Evolutionary conservation across 2,329 filamentous ascomycete genomes (phyloP), one percentile per base, ranked within the genome.

Genomic region (Aspergillus fumigatus): DNA sequence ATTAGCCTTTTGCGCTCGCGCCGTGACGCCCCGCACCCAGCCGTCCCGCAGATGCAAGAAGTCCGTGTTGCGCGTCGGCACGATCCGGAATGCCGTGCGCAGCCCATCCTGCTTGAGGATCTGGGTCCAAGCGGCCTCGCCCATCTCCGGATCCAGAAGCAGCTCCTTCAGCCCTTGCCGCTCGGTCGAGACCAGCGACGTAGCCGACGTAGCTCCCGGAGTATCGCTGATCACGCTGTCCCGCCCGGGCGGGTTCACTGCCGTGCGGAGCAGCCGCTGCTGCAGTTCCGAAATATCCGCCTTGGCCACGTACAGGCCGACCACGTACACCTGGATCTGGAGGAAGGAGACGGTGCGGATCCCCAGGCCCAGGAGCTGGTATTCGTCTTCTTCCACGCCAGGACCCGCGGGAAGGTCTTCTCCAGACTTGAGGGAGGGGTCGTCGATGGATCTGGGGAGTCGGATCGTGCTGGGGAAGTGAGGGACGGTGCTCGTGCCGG

Each of bases 1-100:
- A 41, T 82, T 79, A 1, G 79, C 79, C 23, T 80, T 79, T 60
- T 86, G 81, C 2, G 88, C 87, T 35, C 88, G 85, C 8, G 84
- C 87, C 53, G 89, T 89, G 61, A 99, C 88, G 23, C 90, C 89
- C 5, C 92, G 84, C 57, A 97, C 90, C 78, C 92, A 95, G 1
- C 90, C 94, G 70, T 99, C 94, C 43, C 93, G 85, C 60, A 99
- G 75, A 73, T 99, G 94, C 62, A 88, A 85, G 74, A 97, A 97
- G 74, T 97, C 92, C 19, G 94, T 99, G 73, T 95, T 92, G 40
- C 91, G 83, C n/a, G 91, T 92, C 0, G 94, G 94, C 2, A 93
- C 86, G 61, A 99, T 88, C 48, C 93, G 84, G 76, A 96, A 86
- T 0, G 87, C 84, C 26, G 87, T 93, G 54, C 91, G 81, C n/a